Evolutionary conservation across 768 basidiomycete genomes (phyloP).

Genomic region (Auriculariales sp.): DNA sequence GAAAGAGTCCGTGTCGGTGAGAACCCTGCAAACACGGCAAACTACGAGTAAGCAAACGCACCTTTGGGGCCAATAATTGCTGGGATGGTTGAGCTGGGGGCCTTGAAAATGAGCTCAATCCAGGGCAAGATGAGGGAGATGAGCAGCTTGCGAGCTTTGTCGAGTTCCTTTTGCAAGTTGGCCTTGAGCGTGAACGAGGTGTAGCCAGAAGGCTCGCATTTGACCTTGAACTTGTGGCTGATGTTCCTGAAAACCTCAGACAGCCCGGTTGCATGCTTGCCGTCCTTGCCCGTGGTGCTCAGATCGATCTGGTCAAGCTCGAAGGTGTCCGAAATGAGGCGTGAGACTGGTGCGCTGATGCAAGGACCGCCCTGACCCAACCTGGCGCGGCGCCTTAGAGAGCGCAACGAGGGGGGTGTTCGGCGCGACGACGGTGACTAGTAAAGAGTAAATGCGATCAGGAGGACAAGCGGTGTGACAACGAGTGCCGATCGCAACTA

Average conservation of each 20-base stretch:
- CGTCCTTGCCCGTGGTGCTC: slow-evolving; percentile 55
- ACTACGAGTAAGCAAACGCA: too few relatives aligned
- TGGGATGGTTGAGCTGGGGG: slow-evolving; percentile 81
- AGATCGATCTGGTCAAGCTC: slow-evolving; percentile 53
- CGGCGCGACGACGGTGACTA: too few relatives aligned
- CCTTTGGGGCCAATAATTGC: slow-evolving; percentile 90
- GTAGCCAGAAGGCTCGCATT: slow-evolving; percentile 71
- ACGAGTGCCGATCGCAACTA: too few relatives aligned
- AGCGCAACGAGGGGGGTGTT: too few relatives aligned
- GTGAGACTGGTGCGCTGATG: slow-evolving; percentile 44
- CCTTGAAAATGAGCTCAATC: slow-evolving; percentile 60
- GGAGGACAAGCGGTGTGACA: too few relatives aligned
- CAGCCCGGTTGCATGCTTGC: slow-evolving; percentile 54
- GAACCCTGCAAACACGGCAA: too few relatives aligned
- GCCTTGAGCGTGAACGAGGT: slow-evolving; percentile 92
- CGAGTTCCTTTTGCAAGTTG: slow-evolving; percentile 75
- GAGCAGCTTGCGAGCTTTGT: slow-evolving; percentile 70
- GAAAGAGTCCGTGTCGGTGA: too few relatives aligned
- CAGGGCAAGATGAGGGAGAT: slow-evolving; percentile 71
- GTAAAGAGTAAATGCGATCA: too few relatives aligned
- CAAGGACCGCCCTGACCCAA: slow-evolving; percentile 61
- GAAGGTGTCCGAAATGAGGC: slow-evolving; percentile 58
- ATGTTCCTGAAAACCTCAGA: slow-evolving; percentile 82
- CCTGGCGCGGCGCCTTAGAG: slow-evolving; percentile 40
- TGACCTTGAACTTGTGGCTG: slow-evolving; percentile 75